Conservation (phyloP, 2,329 filamentous ascomycete species). For the Beauveria sp. region DNA sequence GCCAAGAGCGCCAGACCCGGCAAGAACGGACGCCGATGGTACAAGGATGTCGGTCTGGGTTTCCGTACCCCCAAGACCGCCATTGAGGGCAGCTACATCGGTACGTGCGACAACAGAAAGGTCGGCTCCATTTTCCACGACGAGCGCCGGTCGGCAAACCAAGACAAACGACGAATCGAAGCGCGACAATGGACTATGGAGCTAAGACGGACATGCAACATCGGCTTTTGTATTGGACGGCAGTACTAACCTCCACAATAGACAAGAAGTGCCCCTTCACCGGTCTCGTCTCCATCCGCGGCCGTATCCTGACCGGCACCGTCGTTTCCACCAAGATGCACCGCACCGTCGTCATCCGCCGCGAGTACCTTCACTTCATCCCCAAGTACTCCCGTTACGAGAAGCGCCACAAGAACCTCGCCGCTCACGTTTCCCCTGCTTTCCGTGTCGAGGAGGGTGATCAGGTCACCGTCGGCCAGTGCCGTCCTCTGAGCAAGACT, state of each 20-base stretch:
- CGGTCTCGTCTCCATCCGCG: constrained; percentile 97
- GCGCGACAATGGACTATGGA: constrained; percentile 4
- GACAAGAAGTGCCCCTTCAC: constrained; percentile 99
- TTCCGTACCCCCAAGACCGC: constrained; percentile 98
- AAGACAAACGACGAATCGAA: not conserved
- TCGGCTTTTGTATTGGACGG: not conserved
- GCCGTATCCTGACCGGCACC: constrained; percentile 98
- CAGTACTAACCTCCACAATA: constrained; percentile 31
- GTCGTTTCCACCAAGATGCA: constrained; percentile 99
- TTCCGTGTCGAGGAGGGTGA: constrained; percentile 99
- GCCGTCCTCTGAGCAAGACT: constrained; percentile 98
- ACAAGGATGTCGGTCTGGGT: constrained; percentile 98
- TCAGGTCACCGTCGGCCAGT: constrained; percentile 98
- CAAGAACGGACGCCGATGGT: constrained; percentile 90
- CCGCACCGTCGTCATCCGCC: constrained; percentile 97
- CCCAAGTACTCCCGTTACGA: constrained; percentile 99
- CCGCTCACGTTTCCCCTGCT: constrained; percentile 96
- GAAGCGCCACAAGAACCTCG: constrained; percentile 99
- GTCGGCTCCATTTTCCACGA: constrained; percentile 6
- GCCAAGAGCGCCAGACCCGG: constrained; percentile 75
- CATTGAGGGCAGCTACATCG: constrained; percentile 98
- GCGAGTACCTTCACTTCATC: constrained; percentile 99
- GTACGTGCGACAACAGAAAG: constrained; percentile 52
- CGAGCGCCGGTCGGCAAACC: not conserved
- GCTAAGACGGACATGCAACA: not conserved